Percentiles rank a stretch among this genome's conserved stretches.
phyloP scores from a whole-genome alignment of 345 rosid species.

The Citropsis articulata region DNA sequence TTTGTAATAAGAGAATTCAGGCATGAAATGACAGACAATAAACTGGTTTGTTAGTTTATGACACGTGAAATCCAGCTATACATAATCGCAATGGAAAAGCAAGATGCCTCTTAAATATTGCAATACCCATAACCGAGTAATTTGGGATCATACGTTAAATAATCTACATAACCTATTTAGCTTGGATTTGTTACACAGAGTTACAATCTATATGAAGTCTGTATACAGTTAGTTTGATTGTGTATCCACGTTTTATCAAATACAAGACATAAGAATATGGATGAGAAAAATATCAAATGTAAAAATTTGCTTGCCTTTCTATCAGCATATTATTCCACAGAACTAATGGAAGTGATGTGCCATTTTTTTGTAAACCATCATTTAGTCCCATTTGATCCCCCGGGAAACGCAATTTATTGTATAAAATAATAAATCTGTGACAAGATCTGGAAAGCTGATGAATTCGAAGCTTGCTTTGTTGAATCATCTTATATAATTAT shows the following conservation, averaged over 20 bases:
- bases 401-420: neutral
- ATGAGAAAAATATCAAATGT: neutral
- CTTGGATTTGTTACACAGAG: neutral
- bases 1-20: neutral
- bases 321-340: neutral
- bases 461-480: neutral
- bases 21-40: neutral
- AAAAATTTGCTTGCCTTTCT: neutral
- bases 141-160: neutral
- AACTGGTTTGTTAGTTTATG: neutral
- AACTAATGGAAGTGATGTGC: neutral
- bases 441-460: neutral
- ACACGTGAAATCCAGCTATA: neutral
- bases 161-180: neutral
- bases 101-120: neutral
- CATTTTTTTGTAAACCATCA: neutral
- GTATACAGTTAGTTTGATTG: neutral
- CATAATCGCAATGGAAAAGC: neutral
- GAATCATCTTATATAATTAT: neutral
- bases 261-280: neutral
- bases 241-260: neutral
- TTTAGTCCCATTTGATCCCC: neutral
- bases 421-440: neutral
- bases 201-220: neutral
- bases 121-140: neutral